Percentiles rank a stretch among this genome's conserved stretches.
These are phyloP conservation scores for Diplodia sapinea DNA, from an alignment of 2,329 filamentous ascomycete species.

Conservation along the genomic window DNA sequence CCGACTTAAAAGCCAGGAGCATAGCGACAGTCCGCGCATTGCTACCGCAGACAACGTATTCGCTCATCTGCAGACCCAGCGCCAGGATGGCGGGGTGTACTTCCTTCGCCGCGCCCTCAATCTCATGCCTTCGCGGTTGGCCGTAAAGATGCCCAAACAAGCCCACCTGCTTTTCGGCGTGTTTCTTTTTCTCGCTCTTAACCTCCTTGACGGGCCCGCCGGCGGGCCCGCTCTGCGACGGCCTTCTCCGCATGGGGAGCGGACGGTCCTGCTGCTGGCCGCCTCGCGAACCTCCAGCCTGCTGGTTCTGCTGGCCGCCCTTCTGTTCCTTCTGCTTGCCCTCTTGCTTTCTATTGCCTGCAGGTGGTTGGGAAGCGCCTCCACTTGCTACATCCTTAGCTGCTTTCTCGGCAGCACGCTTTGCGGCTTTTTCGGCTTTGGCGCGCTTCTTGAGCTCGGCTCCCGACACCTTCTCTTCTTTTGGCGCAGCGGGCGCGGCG, in stretches of 20 bases:
- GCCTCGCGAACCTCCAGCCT: conserved; percentile 43
- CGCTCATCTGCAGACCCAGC: conserved; percentile 87
- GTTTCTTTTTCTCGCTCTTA: conserved; percentile 44
- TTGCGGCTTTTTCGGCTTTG: conserved; percentile 89
- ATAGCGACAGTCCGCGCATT: conserved; percentile 87
- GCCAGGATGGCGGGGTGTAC: conserved; percentile 86
- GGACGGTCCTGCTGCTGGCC: conserved; percentile 35
- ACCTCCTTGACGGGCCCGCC: conserved; percentile 38
- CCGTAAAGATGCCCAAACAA: conserved; percentile 85
- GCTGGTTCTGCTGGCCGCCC: conserved; percentile 43
- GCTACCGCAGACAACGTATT: conserved; percentile 87
- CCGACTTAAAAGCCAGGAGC: conserved; percentile 85
- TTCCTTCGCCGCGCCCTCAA: conserved; percentile 68
- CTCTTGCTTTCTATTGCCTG: conserved; percentile 48
- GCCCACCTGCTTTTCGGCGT: conserved; percentile 64
- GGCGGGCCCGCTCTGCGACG: conserved; percentile 42
- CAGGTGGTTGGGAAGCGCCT: conserved; percentile 39
- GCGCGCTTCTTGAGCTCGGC: conserved; percentile 87
- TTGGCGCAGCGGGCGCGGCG: conserved; percentile 23
- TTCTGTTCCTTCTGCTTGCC: conserved; percentile 48
- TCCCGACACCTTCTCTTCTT: conserved; percentile 64
- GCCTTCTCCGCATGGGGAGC: conserved; percentile 42
- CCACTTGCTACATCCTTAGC: conserved; percentile 42
- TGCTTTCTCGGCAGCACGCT: conserved; percentile 73
- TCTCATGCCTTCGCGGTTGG: conserved; percentile 70